phyloP scores from a whole-genome alignment of 495 filamentous ascomycete species.

The Aspergillus incahuasiensis region DNA sequence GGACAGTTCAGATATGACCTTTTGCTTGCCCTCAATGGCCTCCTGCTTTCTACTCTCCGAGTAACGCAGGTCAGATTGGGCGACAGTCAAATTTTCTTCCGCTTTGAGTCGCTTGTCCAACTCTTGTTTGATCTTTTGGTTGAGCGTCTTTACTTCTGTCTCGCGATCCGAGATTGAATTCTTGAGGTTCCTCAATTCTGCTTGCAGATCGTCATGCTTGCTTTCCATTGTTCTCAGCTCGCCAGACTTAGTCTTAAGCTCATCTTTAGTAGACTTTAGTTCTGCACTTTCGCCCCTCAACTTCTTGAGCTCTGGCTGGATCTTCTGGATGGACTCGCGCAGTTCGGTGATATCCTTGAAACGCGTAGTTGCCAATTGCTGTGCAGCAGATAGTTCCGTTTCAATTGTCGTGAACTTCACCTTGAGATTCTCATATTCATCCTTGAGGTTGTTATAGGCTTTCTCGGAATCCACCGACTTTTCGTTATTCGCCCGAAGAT shows the following conservation, averaged over 20 bases:
- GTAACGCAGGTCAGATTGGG: conserved; percentile 69
- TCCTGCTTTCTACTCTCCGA: conserved; percentile 75
- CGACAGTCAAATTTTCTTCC: conserved; percentile 68
- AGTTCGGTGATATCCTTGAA: conserved; percentile 86
- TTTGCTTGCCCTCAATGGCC: conserved; percentile 65
- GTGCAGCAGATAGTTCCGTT: conserved; percentile 78
- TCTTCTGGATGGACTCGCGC: conserved; percentile 70
- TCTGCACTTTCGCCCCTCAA: conserved; percentile 70
- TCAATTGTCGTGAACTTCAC: conserved; percentile 63
- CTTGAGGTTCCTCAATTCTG: conserved; percentile 64
- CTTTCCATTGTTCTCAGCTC: conserved; percentile 72
- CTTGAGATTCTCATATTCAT: conserved; percentile 73
- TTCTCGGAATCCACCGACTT: conserved; percentile 49
- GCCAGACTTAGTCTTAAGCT: conserved; percentile 59
- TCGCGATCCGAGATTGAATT: conserved; percentile 68
- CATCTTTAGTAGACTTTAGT: conserved; percentile 65
- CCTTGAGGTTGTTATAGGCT: conserved; percentile 53
- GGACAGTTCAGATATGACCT: conserved; percentile 58
- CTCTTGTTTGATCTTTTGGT: conserved; percentile 71
- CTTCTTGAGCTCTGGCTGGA: conserved; percentile 76
- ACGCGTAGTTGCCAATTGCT: conserved; percentile 76
- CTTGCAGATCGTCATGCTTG: conserved; percentile 73
- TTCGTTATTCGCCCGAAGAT: conserved; percentile 53
- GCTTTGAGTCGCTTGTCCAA: conserved; percentile 63
- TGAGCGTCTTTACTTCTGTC: conserved; percentile 67